These are phyloP conservation scores for Galerina marginata DNA, from an alignment of 768 basidiomycete genomes.

Conservation along the genomic window DNA sequence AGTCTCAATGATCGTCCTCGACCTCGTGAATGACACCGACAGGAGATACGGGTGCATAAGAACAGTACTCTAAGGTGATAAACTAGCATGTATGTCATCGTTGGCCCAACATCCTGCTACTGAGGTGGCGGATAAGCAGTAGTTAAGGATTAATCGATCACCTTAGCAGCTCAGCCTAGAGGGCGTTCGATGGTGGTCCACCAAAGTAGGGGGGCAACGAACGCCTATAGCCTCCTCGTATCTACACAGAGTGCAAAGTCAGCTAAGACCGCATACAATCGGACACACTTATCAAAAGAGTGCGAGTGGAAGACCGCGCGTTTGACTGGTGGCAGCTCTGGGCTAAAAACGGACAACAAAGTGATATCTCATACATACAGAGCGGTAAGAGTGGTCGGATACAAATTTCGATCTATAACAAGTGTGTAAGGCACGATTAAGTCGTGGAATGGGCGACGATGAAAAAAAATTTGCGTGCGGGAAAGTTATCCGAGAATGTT, in stretches of 20 bases:
- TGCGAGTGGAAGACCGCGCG: background rate
- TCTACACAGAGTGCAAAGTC: conserved; percentile 22
- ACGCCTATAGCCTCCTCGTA: background rate
- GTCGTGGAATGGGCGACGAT: conserved; percentile 11
- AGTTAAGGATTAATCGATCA: too few relatives aligned
- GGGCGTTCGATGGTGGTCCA: too few relatives aligned
- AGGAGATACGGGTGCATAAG: too few relatives aligned
- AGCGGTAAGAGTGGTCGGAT: conserved; percentile 9
- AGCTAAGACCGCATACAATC: conserved; percentile 25
- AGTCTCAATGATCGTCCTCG: background rate
- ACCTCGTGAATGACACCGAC: background rate
- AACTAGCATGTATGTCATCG: too few relatives aligned
- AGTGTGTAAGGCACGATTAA: conserved; percentile 7
- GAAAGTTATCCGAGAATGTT: conserved; percentile 64
- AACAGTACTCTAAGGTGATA: too few relatives aligned
- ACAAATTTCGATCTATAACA: conserved; percentile 16
- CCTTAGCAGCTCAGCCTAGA: too few relatives aligned
- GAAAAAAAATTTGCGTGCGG: conserved; percentile 13
- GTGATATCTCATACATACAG: conserved; percentile 23
- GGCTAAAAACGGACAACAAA: background rate
- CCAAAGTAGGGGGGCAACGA: background rate
- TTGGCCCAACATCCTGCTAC: too few relatives aligned
- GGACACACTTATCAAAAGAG: conserved; percentile 25
- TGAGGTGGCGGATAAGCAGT: too few relatives aligned
- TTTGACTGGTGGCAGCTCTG: conserved; percentile 1